Conservation (phyloP, 2,329 filamentous ascomycete species). For the Microcera coccophila region DNA sequence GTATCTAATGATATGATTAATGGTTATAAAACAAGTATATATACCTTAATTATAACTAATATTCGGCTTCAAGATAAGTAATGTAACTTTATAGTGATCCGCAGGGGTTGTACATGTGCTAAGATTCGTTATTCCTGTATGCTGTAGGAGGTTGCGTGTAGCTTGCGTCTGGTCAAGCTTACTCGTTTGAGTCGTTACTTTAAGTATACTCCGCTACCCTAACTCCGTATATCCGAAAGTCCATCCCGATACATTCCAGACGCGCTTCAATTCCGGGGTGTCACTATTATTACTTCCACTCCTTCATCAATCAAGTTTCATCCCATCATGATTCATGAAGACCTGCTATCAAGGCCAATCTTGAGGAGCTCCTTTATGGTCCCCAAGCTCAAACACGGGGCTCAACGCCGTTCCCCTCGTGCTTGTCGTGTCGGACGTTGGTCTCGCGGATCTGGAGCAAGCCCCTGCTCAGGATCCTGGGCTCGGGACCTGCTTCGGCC, state of each 20-base stretch:
- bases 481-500: slow-evolving; percentile 27
- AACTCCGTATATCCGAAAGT: neutral
- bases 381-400: too few species aligned
- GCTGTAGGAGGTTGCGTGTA: neutral
- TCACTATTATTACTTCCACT: slow-evolving; percentile 4
- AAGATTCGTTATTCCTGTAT: too few species aligned
- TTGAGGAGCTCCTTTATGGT: neutral
- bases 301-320: neutral
- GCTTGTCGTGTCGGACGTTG: slow-evolving; percentile 15
- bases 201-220: neutral
- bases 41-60: too few species aligned
- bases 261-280: slow-evolving; percentile 7
- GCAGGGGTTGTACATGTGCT: too few species aligned
- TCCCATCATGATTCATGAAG: slow-evolving; percentile 19
- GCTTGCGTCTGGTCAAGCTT: neutral
- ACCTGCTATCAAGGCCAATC: slow-evolving; percentile 8
- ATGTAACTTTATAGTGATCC: too few species aligned
- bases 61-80: too few species aligned
- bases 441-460: slow-evolving; percentile 13
- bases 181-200: neutral
- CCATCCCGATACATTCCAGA: slow-evolving; percentile 12
- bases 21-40: too few species aligned
- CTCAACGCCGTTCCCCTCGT: too few species aligned
- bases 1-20: too few species aligned
- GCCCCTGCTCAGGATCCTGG: slow-evolving; percentile 31